phyloP scores from a whole-genome alignment of 352 stramenopile genomes.

The Elongisporangium anandrum region DNA sequence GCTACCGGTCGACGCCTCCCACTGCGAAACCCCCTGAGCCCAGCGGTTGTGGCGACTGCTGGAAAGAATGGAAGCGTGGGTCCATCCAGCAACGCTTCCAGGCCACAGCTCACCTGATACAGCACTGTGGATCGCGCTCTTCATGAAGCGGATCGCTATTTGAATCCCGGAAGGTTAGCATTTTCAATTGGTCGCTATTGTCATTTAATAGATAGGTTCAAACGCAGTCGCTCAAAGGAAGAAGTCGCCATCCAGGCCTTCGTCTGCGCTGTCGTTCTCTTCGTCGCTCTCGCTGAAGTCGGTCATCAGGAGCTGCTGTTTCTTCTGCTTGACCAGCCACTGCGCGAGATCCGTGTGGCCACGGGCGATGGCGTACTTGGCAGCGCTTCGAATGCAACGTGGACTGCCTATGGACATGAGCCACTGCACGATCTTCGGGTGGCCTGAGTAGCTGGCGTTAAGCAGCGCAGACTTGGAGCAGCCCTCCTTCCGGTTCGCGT shows the following conservation, averaged over 20 bases:
- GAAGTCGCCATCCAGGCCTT: neutral
- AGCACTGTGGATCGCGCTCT: too few relatives aligned
- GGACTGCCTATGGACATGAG: slow-evolving; percentile 15
- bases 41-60: too few relatives aligned
- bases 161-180: neutral
- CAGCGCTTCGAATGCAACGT: slow-evolving; percentile 21
- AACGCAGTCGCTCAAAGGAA: neutral
- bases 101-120: too few relatives aligned
- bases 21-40: too few relatives aligned
- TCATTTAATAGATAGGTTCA: neutral
- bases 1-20: neutral
- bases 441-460: slow-evolving; percentile 51
- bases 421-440: slow-evolving; percentile 53
- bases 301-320: neutral
- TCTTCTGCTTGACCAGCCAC: neutral
- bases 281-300: neutral
- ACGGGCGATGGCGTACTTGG: neutral
- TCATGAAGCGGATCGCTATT: too few relatives aligned
- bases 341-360: neutral
- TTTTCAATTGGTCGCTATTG: neutral
- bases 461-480: slow-evolving; percentile 67
- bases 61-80: too few relatives aligned
- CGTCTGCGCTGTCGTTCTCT: neutral
- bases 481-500: slow-evolving; percentile 45
- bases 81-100: too few relatives aligned